Percentiles rank a stretch among this genome's conserved stretches.
These are phyloP conservation scores for Daldinia vernicosa DNA, from an alignment of 495 filamentous ascomycete species.

Conservation along the genomic window DNA sequence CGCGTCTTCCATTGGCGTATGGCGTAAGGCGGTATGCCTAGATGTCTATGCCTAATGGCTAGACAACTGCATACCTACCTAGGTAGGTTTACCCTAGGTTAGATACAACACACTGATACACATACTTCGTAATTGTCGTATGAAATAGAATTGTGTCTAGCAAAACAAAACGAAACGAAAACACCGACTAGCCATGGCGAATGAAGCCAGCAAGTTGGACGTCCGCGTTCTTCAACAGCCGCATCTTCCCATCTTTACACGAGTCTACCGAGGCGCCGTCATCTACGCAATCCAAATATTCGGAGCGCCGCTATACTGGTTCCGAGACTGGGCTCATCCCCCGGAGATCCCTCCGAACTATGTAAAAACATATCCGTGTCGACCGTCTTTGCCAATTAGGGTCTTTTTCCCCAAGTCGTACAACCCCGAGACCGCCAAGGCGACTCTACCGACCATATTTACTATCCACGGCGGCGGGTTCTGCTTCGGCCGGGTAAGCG, in stretches of 20 bases:
- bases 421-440: conserved; percentile 25
- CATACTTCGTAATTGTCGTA: background rate
- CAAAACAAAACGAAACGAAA: background rate
- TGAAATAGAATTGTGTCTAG: background rate
- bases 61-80: background rate
- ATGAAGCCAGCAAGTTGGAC: conserved; percentile 5
- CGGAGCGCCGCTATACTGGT: conserved; percentile 19
- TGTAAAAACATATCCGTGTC: conserved; percentile 48
- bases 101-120: background rate
- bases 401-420: conserved; percentile 51
- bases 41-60: background rate
- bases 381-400: conserved; percentile 48
- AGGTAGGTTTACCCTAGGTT: background rate
- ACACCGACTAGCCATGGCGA: conserved; percentile 3
- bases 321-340: conserved; percentile 38
- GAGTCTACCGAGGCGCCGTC: conserved; percentile 6
- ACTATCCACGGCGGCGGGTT: conserved; percentile 56
- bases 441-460: conserved; percentile 47
- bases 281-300: conserved; percentile 15
- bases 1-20: conserved; percentile 1
- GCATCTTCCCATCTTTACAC: conserved; percentile 20
- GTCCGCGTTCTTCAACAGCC: conserved; percentile 15
- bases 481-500: conserved; percentile 43
- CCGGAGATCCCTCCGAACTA: conserved; percentile 33
- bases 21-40: background rate